Percentiles rank a stretch among this genome's conserved stretches.
These are phyloP conservation scores for Fusarium subtropicale DNA, from an alignment of 2,329 filamentous ascomycete species.

Conservation along the genomic window DNA sequence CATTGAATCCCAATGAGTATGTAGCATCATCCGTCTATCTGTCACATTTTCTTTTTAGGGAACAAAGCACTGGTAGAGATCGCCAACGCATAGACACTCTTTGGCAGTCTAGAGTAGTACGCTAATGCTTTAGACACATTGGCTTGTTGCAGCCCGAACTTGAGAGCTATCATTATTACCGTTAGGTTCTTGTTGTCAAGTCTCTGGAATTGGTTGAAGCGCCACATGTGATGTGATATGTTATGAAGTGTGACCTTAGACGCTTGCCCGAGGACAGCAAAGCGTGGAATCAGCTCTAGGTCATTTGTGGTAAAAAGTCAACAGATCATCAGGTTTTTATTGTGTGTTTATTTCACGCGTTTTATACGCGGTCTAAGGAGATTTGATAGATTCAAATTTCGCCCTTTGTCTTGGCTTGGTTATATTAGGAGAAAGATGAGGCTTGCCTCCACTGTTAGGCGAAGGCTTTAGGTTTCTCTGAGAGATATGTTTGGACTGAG, in stretches of 20 bases:
- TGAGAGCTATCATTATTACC: background rate
- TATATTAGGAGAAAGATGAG: slow-evolving; percentile 6
- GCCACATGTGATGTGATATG: slow-evolving; percentile 16
- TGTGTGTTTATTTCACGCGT: slow-evolving; percentile 25
- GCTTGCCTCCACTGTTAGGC: background rate
- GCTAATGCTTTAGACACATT: background rate
- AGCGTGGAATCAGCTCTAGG: slow-evolving; percentile 23
- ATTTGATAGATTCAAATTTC: slow-evolving; percentile 29
- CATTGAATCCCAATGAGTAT: slow-evolving; percentile 21
- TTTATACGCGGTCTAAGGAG: slow-evolving; percentile 33
- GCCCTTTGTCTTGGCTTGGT: slow-evolving; percentile 16
- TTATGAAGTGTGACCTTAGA: background rate
- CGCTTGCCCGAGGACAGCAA: slow-evolving; percentile 29
- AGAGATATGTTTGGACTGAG: background rate
- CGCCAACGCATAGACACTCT: slow-evolving; percentile 29
- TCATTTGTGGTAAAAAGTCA: slow-evolving; percentile 34
- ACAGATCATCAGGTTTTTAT: slow-evolving; percentile 23
- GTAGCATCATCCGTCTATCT: slow-evolving; percentile 26
- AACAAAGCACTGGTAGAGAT: slow-evolving; percentile 7
- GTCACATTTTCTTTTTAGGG: slow-evolving; percentile 23
- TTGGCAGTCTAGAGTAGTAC: background rate
- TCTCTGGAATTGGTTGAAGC: slow-evolving; percentile 38
- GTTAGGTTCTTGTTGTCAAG: background rate
- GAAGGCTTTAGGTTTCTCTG: slow-evolving; percentile 6
- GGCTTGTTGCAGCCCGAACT: slow-evolving; percentile 12